Percentiles rank a stretch among this genome's conserved stretches.
phyloP scores from a whole-genome alignment of 257 asterid species.

The Petunia axillaris region DNA sequence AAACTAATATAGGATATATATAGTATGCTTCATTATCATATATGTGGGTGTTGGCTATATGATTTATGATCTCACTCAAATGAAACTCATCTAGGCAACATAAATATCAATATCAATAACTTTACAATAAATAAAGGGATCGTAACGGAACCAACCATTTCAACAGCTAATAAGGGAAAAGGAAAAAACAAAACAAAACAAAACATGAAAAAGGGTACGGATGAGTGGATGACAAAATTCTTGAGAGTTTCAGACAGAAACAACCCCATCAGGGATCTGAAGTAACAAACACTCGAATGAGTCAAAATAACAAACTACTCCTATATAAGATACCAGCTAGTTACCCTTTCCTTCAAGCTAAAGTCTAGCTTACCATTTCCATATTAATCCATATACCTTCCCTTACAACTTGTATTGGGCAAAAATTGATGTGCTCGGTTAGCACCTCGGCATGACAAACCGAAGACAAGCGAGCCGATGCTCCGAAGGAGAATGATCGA shows the following conservation, averaged over 20 bases:
- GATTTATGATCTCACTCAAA: too few species aligned
- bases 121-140: not conserved
- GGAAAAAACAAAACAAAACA: not conserved
- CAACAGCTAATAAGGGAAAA: not conserved
- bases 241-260: slow-evolving; percentile 23
- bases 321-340: not conserved
- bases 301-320: slow-evolving; percentile 37
- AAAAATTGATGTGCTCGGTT: too few species aligned
- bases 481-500: too few species aligned
- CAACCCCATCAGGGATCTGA: slow-evolving; percentile 26
- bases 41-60: too few species aligned
- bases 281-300: slow-evolving; percentile 42
- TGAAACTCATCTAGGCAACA: too few species aligned
- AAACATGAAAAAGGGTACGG: too few species aligned
- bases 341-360: slow-evolving; percentile 32
- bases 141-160: not conserved
- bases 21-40: too few species aligned
- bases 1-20: too few species aligned
- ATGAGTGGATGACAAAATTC: too few species aligned
- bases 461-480: too few species aligned
- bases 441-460: too few species aligned
- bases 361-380: not conserved
- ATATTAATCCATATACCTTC: not conserved
- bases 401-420: too few species aligned
- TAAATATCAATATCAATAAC: not conserved